Percentiles rank a stretch among this genome's conserved stretches.
Evolutionary conservation across 2,329 filamentous ascomycete genomes (phyloP).

Genomic region (Alternaria viburni): DNA sequence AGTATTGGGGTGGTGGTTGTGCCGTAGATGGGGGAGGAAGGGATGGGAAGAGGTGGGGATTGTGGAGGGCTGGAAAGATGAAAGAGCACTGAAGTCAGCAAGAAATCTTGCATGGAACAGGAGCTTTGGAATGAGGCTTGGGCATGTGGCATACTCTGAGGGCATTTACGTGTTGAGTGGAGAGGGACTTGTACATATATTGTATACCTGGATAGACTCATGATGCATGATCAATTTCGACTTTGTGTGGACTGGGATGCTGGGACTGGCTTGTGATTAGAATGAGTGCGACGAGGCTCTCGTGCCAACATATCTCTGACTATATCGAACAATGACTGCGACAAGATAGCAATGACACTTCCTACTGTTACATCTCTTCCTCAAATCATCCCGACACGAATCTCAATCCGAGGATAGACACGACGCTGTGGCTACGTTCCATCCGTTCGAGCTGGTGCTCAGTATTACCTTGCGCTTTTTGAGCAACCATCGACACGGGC

Average conservation of each 20-base stretch:
- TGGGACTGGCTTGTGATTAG: not conserved
- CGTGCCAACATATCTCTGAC: not conserved
- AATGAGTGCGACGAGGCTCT: not conserved
- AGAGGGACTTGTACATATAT: not conserved
- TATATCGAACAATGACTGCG: not conserved
- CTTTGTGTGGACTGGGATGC: not conserved
- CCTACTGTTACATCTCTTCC: not conserved
- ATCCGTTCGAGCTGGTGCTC: not conserved
- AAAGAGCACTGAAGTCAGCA: not conserved
- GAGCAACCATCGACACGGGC: not conserved
- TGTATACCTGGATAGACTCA: not conserved
- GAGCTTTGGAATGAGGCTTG: not conserved
- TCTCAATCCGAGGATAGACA: not conserved
- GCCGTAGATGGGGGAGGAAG: constrained; percentile 39
- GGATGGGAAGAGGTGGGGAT: not conserved
- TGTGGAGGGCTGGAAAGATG: not conserved
- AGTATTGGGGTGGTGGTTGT: constrained; percentile 59
- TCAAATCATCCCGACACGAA: not conserved
- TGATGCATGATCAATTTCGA: not conserved
- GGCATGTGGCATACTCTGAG: not conserved
- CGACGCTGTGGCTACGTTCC: not conserved
- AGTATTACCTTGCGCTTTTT: not conserved
- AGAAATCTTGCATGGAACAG: too few relatives aligned
- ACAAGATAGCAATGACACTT: not conserved
- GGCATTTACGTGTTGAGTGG: not conserved